Evolutionary conservation across 2,329 filamentous ascomycete species (phyloP).

Genomic region (Rhexocercosporidium sp.): DNA sequence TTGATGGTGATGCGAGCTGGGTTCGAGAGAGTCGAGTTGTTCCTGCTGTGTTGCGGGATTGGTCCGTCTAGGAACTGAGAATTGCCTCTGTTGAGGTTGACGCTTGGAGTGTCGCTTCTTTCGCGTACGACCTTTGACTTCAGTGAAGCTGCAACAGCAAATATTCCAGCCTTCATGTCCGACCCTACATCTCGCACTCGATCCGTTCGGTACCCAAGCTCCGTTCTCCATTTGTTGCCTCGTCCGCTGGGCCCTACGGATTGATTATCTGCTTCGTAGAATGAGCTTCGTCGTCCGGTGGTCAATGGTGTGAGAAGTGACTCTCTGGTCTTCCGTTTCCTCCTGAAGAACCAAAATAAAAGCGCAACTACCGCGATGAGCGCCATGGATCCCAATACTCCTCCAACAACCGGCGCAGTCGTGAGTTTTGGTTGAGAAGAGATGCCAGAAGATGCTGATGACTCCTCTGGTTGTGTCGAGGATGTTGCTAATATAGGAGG

Average conservation of each 20-base stretch:
- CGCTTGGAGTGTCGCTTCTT: slow-evolving; percentile 46
- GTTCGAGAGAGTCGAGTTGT: slow-evolving; percentile 41
- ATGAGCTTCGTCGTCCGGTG: slow-evolving; percentile 28
- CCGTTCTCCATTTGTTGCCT: slow-evolving; percentile 30
- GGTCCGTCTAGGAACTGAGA: slow-evolving; percentile 53
- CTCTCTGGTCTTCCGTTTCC: slow-evolving; percentile 30
- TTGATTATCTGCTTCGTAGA: slow-evolving; percentile 36
- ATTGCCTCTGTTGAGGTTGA: slow-evolving; percentile 58
- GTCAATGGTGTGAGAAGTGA: slow-evolving; percentile 38
- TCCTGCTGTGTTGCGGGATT: slow-evolving; percentile 47
- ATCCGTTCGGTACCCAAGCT: slow-evolving; percentile 24
- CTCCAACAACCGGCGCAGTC: slow-evolving; percentile 37
- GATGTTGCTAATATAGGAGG: slow-evolving; percentile 24
- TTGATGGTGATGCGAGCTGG: slow-evolving; percentile 27
- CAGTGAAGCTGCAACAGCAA: slow-evolving; percentile 35
- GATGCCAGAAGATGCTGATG: slow-evolving; percentile 30
- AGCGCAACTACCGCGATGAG: slow-evolving; percentile 37
- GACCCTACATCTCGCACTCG: slow-evolving; percentile 27
- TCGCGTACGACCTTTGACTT: slow-evolving; percentile 36
- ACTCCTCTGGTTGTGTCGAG: slow-evolving; percentile 18
- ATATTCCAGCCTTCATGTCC: slow-evolving; percentile 30
- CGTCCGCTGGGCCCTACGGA: slow-evolving; percentile 28
- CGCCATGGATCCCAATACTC: slow-evolving; percentile 38
- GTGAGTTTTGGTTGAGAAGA: slow-evolving; percentile 28
- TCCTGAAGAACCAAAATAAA: slow-evolving; percentile 37